These are phyloP conservation scores for Candida alai DNA, from an alignment of 805 yeast genomes.

Conservation along the genomic window DNA sequence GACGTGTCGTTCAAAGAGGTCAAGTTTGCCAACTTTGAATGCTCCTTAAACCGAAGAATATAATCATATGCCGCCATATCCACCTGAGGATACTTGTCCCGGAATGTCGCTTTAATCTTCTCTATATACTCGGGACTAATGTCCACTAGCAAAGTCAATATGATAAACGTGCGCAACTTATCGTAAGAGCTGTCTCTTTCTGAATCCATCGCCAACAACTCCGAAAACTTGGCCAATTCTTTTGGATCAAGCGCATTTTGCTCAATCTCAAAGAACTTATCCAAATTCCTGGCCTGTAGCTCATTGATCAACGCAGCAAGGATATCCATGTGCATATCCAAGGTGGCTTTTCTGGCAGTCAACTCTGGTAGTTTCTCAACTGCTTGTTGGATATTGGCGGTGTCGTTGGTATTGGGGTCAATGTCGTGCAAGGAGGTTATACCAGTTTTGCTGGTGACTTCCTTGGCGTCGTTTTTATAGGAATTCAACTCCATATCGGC, in stretches of 20 bases:
- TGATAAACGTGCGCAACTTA: slow-evolving; percentile 84
- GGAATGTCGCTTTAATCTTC: slow-evolving; percentile 63
- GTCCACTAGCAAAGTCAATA: slow-evolving; percentile 57
- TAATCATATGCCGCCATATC: slow-evolving; percentile 67
- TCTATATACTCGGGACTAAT: slow-evolving; percentile 28
- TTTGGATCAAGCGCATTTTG: slow-evolving; percentile 67
- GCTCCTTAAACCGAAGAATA: slow-evolving; percentile 77
- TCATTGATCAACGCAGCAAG: slow-evolving; percentile 79
- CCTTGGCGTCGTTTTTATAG: slow-evolving; percentile 86
- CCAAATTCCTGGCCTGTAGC: slow-evolving; percentile 81
- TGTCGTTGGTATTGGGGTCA: slow-evolving; percentile 54
- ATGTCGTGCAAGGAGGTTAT: slow-evolving; percentile 71
- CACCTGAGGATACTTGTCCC: slow-evolving; percentile 43
- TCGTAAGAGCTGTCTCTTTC: slow-evolving; percentile 65
- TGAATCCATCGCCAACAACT: slow-evolving; percentile 48
- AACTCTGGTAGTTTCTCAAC: slow-evolving; percentile 90
- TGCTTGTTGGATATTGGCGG: slow-evolving; percentile 74
- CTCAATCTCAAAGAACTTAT: slow-evolving; percentile 90
- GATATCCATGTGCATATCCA: slow-evolving; percentile 97
- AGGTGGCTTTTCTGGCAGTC: slow-evolving; percentile 78
- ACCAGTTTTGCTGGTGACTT: slow-evolving; percentile 73
- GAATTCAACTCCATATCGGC: slow-evolving; percentile 78
- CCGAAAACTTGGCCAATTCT: slow-evolving; percentile 56
- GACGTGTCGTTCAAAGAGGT: slow-evolving; percentile 14
- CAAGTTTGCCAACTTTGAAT: slow-evolving; percentile 18